Percentiles rank a stretch among this genome's conserved stretches.
phyloP scores from a whole-genome alignment of 129 eudicot genomes.

The Dittrichia graveolens region DNA sequence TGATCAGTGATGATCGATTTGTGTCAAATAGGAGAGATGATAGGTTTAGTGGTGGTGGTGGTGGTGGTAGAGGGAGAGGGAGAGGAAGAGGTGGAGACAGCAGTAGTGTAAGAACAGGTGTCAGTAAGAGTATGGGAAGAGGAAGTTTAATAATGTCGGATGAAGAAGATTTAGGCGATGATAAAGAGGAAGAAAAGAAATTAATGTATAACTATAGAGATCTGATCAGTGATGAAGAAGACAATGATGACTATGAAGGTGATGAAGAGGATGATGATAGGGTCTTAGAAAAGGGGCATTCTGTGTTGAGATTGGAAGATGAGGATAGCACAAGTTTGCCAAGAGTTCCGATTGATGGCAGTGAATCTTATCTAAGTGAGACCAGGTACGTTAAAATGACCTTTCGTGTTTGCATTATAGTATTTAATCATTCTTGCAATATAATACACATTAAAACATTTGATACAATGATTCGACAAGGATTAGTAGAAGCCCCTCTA shows the following conservation, averaged over 20 bases:
- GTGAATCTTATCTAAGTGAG: slow-evolving; percentile 77
- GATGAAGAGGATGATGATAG: slow-evolving; percentile 47
- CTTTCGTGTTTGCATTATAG: neutral
- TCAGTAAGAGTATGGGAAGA: slow-evolving; percentile 39
- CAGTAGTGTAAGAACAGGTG: slow-evolving; percentile 36
- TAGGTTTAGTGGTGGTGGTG: slow-evolving; percentile 35
- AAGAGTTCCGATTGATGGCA: slow-evolving; percentile 44
- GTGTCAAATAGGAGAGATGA: slow-evolving; percentile 41
- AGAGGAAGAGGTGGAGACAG: slow-evolving; percentile 30
- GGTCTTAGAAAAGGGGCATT: slow-evolving; percentile 32
- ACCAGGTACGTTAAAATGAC: slow-evolving; percentile 62
- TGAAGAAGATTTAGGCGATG: slow-evolving; percentile 42
- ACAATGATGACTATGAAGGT: slow-evolving; percentile 46
- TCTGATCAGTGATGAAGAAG: slow-evolving; percentile 56
- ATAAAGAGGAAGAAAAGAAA: slow-evolving; percentile 39
- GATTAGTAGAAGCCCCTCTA: slow-evolving; percentile 9
- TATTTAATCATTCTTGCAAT: neutral
- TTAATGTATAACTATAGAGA: slow-evolving; percentile 47
- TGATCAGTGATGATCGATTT: slow-evolving; percentile 24
- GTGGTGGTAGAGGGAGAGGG: too few relatives aligned
- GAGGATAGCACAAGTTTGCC: slow-evolving; percentile 11
- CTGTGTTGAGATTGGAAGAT: neutral
- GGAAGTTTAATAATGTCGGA: slow-evolving; percentile 38
- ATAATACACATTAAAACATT: neutral
- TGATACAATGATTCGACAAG: slow-evolving; percentile 5